These are phyloP conservation scores for Aspergillus puulaauensis DNA, from an alignment of 2,329 filamentous ascomycete genomes.

Conservation along the genomic window DNA sequence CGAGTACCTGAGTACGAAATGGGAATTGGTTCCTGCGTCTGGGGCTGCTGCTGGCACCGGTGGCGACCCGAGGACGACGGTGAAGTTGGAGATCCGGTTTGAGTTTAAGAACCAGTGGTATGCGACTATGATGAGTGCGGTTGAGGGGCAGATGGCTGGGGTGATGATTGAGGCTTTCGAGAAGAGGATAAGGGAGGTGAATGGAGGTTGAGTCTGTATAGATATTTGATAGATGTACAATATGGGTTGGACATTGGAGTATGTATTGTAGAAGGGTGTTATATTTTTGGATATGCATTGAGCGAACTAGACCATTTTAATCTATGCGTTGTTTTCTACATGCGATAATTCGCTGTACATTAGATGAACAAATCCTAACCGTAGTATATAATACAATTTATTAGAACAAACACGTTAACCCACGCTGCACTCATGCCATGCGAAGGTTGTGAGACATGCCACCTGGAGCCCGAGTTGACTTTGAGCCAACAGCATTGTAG, in stretches of 20 bases:
- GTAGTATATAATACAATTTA: slow-evolving; percentile 30
- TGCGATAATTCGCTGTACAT: slow-evolving; percentile 23
- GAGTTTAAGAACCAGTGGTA: slow-evolving; percentile 89
- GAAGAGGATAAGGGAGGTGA: slow-evolving; percentile 65
- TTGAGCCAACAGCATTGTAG: slow-evolving; percentile 35
- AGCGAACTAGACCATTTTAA: slow-evolving; percentile 23
- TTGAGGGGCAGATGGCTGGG: slow-evolving; percentile 79
- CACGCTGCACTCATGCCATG: slow-evolving; percentile 18
- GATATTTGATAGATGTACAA: neutral
- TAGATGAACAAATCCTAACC: slow-evolving; percentile 13
- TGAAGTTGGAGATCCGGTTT: slow-evolving; percentile 75
- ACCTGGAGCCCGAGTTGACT: slow-evolving; percentile 19
- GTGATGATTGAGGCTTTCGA: slow-evolving; percentile 95
- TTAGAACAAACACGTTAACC: slow-evolving; percentile 16
- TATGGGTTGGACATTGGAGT: neutral
- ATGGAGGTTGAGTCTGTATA: slow-evolving; percentile 26
- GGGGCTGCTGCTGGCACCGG: slow-evolving; percentile 24
- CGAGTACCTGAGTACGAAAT: slow-evolving; percentile 45
- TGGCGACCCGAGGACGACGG: slow-evolving; percentile 58
- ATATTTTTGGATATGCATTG: neutral
- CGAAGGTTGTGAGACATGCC: slow-evolving; percentile 24
- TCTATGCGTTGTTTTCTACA: slow-evolving; percentile 7
- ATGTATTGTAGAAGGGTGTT: neutral
- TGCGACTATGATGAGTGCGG: slow-evolving; percentile 73
- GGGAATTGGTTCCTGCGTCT: slow-evolving; percentile 42